phyloP scores from a whole-genome alignment of 2,329 filamentous ascomycete genomes.

The Tolypocladium guangdongense region DNA sequence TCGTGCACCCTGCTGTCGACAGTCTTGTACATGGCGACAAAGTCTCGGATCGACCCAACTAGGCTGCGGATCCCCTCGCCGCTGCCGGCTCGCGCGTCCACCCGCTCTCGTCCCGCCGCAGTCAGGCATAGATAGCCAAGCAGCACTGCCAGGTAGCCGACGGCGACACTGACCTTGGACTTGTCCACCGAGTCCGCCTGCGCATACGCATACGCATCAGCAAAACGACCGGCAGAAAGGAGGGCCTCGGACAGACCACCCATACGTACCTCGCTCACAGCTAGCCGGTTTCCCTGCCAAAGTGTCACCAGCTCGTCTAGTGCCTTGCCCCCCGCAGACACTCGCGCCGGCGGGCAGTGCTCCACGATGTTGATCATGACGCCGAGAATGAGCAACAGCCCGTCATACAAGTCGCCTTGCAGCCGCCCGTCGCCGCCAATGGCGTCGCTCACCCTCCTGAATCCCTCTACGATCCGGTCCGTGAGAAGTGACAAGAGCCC shows the following conservation, averaged over 20 bases:
- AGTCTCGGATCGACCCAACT: conserved; percentile 42
- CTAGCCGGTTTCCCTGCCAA: conserved; percentile 57
- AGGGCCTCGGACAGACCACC: too few relatives aligned
- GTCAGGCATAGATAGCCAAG: conserved; percentile 68
- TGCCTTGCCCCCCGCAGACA: conserved; percentile 24
- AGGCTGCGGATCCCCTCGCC: conserved; percentile 31
- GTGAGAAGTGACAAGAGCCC: conserved; percentile 39
- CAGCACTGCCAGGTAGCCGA: conserved; percentile 77
- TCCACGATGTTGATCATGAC: conserved; percentile 83
- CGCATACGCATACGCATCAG: background rate
- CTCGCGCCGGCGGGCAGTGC: conserved; percentile 54
- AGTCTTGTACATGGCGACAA: conserved; percentile 38
- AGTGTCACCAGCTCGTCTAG: conserved; percentile 50
- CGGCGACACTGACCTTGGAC: conserved; percentile 67
- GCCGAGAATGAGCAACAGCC: conserved; percentile 67
- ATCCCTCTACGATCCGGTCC: conserved; percentile 38
- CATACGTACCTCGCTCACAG: conserved; percentile 54
- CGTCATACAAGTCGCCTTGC: conserved; percentile 46
- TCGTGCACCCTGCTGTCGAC: conserved; percentile 33
- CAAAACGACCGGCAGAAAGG: background rate
- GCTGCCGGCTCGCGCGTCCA: conserved; percentile 30
- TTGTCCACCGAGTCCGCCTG: conserved; percentile 64
- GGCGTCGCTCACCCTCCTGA: conserved; percentile 35
- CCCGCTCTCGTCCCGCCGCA: conserved; percentile 29
- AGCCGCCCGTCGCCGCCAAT: conserved; percentile 38